Base-by-base conservation (phyloP, 441 rosid species). In the Eruca vesicaria region DNA sequence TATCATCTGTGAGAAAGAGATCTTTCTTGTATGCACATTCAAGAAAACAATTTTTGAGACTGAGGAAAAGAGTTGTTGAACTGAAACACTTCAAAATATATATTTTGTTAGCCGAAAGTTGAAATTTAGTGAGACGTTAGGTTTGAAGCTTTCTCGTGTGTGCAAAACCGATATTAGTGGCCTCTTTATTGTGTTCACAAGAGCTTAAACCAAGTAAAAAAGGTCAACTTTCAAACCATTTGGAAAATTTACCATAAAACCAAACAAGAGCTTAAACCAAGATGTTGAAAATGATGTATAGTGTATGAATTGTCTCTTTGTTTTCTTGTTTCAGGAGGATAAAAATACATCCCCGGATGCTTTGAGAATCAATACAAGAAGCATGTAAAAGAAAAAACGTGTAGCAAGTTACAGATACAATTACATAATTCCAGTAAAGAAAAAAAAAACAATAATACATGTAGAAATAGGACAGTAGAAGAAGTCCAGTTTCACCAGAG, bases 101-200 rank as follows among this genome's bases (percentile, higher is more conserved):
- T n/a, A n/a, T n/a, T n/a, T n/a, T n/a, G n/a, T n/a, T n/a, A n/a
- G n/a, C 29, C 57, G 62, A 77, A 35, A 26, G 64, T 28, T 78
- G 60, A 60, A 38, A 67, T 60, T 60, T 72, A 72, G 61, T 68
- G 63, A 45, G 80, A 78, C 78, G 83, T 60, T 67, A 74, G 80
- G 75, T 81, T 72, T 75, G 73, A 65, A 81, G 63, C 77, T 72
- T 81, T 86, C 96, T 82, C 90, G n/a, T n/a, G 92, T 88, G 73
- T 87, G 53, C 55, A 67, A 79, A 81, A 60, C 78, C 68, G 78
- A 78, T 72, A 45, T 74, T 63, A 72, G 61, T 61, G 56, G 53
- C 20, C 43, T 76, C 87, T 79, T 88, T 79, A 82, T 61, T 75
- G 69, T 50, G 84, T 31, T 82, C 86, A 87, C 90, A 82, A 77